Percentiles rank a stretch among this genome's conserved stretches.
These are phyloP conservation scores for Ophiostoma angusticollis DNA, from an alignment of 2,329 filamentous ascomycete genomes.

Conservation along the genomic window DNA sequence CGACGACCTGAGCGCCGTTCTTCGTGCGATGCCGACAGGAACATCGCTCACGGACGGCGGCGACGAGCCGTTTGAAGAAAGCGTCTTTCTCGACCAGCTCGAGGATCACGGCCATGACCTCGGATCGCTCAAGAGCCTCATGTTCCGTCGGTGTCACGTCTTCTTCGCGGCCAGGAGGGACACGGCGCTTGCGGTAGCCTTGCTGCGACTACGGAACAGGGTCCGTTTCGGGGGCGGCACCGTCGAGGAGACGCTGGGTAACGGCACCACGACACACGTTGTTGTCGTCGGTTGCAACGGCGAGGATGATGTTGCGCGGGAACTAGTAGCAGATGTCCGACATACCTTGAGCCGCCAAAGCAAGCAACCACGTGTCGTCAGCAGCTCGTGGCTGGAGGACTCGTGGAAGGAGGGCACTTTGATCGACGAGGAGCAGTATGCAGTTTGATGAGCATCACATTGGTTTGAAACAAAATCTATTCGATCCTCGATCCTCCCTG, in stretches of 20 bases:
- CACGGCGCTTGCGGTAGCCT: background rate
- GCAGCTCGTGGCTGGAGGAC: slow-evolving; percentile 58
- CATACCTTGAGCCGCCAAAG: slow-evolving; percentile 30
- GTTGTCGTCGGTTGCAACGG: slow-evolving; percentile 35
- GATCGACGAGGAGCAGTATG: slow-evolving; percentile 62
- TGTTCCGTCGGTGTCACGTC: slow-evolving; percentile 38
- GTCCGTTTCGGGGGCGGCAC: slow-evolving; percentile 58
- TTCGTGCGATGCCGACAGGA: slow-evolving; percentile 21
- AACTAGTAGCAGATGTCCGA: slow-evolving; percentile 31
- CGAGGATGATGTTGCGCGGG: slow-evolving; percentile 26
- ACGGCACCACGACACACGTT: slow-evolving; percentile 56
- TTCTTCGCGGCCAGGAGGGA: slow-evolving; percentile 23
- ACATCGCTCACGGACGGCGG: slow-evolving; percentile 9
- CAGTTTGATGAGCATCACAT: slow-evolving; percentile 13
- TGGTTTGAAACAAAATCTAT: background rate
- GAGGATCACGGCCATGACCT: slow-evolving; percentile 42
- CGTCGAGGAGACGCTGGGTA: slow-evolving; percentile 37
- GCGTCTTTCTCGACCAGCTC: slow-evolving; percentile 40
- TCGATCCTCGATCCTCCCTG: no score
- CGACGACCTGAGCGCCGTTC: slow-evolving; percentile 26
- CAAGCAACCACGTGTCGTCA: slow-evolving; percentile 56
- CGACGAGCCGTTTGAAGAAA: slow-evolving; percentile 25
- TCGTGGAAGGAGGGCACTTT: slow-evolving; percentile 70
- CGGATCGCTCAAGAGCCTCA: slow-evolving; percentile 33
- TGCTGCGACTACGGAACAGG: slow-evolving; percentile 32